Base-by-base conservation (phyloP, 2,329 filamentous ascomycete genomes). In the Colletotrichum graminicola region DNA sequence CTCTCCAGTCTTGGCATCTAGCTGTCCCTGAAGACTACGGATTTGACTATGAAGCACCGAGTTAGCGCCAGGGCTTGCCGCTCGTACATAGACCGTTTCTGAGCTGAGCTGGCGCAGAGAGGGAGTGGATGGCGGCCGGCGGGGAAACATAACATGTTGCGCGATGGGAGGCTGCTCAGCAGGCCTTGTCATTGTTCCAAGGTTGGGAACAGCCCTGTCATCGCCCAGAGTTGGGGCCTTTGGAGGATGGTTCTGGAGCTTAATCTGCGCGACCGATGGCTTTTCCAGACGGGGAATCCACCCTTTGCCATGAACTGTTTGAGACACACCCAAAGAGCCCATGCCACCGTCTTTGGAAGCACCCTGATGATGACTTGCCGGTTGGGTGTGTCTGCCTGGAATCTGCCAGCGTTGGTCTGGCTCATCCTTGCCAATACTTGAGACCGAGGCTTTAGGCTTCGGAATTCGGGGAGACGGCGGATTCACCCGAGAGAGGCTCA, bases 21-120 rank as follows among this genome's bases (percentile, higher is more conserved):
- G 76, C 52, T 85, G 84, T 2, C 78, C 80, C 74, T 87, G 85
- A 10, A 91, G 81, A 29, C 74, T 81, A 21, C 83, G 82, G 18
- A 89, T 84, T 74, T 88, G 87, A 0, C 79, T 77, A 74, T 88
- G 83, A 4, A 89, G 78, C 4, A 81, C 71, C 1, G 80, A 78
- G 39, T 76, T 81, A 2, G 79, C 78, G 41, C 78, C 74, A 45
- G 75, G 75, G 34, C 74, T 76, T 23, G 74, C 73, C 5, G 74
- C 14, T 39, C 56, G 49, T 59, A 5, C 63, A 59, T 7, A 47
- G 55, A 14, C 36, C 32, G 3, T 56, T 70, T 41, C 43, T 39
- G 51, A 52, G 5, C 16, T 26, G 21, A 47, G 34, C 18, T 62
- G 70, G 5, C 41, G 49, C 21, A 64, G 21, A 16, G 79, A 79